A percentile compares a stretch with the other conserved stretches of the same genome.
Evolutionary conservation across 805 yeast species (phyloP).

Genomic region (Dipodascus geniculatus): DNA sequence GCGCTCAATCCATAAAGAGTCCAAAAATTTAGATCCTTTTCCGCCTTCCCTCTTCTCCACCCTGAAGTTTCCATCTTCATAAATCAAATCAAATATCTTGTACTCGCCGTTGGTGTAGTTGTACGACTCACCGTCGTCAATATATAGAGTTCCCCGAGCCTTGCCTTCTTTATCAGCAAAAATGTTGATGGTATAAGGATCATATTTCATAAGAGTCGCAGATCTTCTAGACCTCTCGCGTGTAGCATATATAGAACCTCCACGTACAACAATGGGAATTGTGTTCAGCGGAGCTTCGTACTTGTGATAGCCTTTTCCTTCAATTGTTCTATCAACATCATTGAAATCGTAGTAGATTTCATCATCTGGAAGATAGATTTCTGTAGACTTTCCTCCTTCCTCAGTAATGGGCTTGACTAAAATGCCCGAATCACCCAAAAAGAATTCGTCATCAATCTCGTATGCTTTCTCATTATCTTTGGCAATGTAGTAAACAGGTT

Average conservation of each 20-base stretch:
- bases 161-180: conserved; percentile 36
- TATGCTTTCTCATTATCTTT: conserved; percentile 34
- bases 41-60: background rate
- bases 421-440: conserved; percentile 57
- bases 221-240: conserved; percentile 75
- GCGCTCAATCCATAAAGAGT: background rate
- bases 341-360: conserved; percentile 28
- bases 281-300: conserved; percentile 40
- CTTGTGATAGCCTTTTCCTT: conserved; percentile 30
- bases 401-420: conserved; percentile 72
- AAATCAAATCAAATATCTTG: conserved; percentile 30
- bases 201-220: conserved; percentile 57
- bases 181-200: conserved; percentile 66
- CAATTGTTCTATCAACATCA: conserved; percentile 6
- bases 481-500: conserved; percentile 22
- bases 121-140: conserved; percentile 78
- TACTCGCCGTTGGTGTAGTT: conserved; percentile 40
- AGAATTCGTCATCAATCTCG: conserved; percentile 72
- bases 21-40: background rate
- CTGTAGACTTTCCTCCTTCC: conserved; percentile 32
- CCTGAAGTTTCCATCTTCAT: conserved; percentile 20
- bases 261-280: conserved; percentile 62
- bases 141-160: conserved; percentile 49
- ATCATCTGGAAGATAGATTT: conserved; percentile 38
- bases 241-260: conserved; percentile 64